phyloP scores from a whole-genome alignment of 768 basidiomycete genomes.

The Boletus rex-veris region DNA sequence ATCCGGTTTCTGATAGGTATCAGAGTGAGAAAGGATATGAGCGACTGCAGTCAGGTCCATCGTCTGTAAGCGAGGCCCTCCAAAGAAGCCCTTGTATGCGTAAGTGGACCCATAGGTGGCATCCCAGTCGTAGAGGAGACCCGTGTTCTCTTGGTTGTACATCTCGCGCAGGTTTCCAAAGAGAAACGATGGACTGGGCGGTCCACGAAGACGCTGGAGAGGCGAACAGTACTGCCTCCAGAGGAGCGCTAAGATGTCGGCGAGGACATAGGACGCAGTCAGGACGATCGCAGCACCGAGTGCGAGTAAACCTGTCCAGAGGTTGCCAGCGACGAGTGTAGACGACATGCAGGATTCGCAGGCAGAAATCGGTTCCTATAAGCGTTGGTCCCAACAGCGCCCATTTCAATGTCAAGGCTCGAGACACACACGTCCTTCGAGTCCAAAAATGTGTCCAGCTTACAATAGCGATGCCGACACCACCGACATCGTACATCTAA shows the following conservation, averaged over 20 bases:
- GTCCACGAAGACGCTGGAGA: conserved; percentile 45
- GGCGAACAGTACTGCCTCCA: conserved; percentile 46
- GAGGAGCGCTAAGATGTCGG: conserved; percentile 40
- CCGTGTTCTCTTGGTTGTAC: conserved; percentile 57
- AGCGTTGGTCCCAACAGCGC: background rate
- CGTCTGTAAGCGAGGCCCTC: conserved; percentile 53
- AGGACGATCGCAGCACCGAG: conserved; percentile 14
- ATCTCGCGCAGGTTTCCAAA: conserved; percentile 51
- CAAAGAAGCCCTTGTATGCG: conserved; percentile 51
- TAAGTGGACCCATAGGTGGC: conserved; percentile 46
- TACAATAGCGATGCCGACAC: conserved; percentile 2
- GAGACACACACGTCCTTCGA: too few relatives aligned
- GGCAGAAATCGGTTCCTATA: background rate
- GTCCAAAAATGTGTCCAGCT: background rate
- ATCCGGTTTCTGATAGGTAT: conserved; percentile 61
- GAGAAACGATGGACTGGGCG: conserved; percentile 45
- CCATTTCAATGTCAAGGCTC: too few relatives aligned
- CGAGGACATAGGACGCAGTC: conserved; percentile 26
- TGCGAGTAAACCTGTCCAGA: background rate
- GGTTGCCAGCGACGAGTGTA: background rate
- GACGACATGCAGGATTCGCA: conserved; percentile 1
- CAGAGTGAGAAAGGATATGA: conserved; percentile 54
- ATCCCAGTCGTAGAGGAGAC: conserved; percentile 46
- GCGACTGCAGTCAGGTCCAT: conserved; percentile 55
- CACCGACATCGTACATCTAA: conserved; percentile 11